Evolutionary conservation across 495 filamentous ascomycete genomes (phyloP).

Genomic region (Hypomontagnella submonticulosa): DNA sequence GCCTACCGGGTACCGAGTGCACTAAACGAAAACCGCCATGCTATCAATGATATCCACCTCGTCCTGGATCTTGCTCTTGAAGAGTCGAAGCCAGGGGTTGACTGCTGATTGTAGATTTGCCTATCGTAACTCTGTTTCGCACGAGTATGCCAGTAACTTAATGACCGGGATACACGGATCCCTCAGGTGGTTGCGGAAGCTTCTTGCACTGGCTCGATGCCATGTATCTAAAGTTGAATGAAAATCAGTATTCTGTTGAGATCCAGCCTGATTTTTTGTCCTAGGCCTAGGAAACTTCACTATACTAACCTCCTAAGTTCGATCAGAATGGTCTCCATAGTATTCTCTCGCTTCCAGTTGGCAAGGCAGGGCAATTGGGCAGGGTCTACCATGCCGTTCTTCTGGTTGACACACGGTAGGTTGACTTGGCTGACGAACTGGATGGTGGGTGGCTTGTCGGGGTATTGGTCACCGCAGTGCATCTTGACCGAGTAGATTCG

Average conservation of each 20-base stretch:
- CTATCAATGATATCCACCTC: constrained; percentile 4
- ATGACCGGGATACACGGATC: constrained; percentile 70
- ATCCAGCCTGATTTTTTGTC: neutral
- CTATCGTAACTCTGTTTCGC: neutral
- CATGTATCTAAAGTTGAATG: constrained; percentile 76
- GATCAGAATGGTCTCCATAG: constrained; percentile 93
- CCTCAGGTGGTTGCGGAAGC: constrained; percentile 91
- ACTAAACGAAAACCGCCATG: constrained; percentile 1
- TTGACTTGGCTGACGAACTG: constrained; percentile 94
- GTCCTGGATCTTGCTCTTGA: neutral
- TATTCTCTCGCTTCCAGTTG: constrained; percentile 88
- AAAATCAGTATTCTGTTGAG: constrained; percentile 37
- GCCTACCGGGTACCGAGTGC: constrained; percentile 4
- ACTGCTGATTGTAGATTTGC: constrained; percentile 1
- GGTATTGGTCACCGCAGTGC: constrained; percentile 91
- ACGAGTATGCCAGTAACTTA: constrained; percentile 15
- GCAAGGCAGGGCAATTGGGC: constrained; percentile 82
- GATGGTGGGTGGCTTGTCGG: constrained; percentile 86
- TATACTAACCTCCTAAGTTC: constrained; percentile 76
- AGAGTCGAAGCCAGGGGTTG: neutral
- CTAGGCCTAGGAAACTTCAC: constrained; percentile 6
- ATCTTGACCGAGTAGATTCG: constrained; percentile 98
- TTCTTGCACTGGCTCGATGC: constrained; percentile 94
- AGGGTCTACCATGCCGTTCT: constrained; percentile 85
- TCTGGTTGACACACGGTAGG: constrained; percentile 86